Evolutionary conservation across 352 stramenopile genomes (phyloP).

Genomic region (Phytophthora palmivora): DNA sequence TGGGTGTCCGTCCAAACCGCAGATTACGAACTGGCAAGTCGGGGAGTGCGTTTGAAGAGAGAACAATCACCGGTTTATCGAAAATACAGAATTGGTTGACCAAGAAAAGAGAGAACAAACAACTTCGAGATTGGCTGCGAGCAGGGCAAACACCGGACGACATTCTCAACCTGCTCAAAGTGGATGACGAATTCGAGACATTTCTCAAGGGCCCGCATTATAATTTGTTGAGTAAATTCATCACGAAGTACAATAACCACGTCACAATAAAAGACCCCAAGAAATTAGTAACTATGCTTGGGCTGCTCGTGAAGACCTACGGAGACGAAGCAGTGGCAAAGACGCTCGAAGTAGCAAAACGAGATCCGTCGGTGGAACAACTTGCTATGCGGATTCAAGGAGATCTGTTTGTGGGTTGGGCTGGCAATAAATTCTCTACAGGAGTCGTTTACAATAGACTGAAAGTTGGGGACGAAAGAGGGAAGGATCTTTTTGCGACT

Average conservation of each 20-base stretch:
- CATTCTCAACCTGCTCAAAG: too few relatives aligned
- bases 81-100: background rate
- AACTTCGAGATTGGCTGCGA: background rate
- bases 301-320: too few relatives aligned
- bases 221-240: too few relatives aligned
- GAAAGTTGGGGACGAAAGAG: background rate
- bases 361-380: background rate
- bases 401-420: too few relatives aligned
- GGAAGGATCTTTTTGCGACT: slow-evolving; percentile 6
- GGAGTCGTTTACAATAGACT: background rate
- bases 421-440: background rate
- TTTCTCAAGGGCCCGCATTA: too few relatives aligned
- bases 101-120: too few relatives aligned
- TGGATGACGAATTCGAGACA: too few relatives aligned
- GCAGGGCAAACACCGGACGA: background rate
- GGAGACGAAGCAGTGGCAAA: too few relatives aligned
- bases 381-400: background rate
- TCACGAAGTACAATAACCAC: too few relatives aligned
- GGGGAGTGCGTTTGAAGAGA: background rate
- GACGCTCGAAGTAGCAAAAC: background rate
- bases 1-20: background rate
- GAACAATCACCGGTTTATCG: background rate
- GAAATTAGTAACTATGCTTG: too few relatives aligned
- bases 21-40: background rate
- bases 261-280: too few relatives aligned